Base-by-base conservation (phyloP, 805 yeast species). In the Spathaspora arborariae region DNA sequence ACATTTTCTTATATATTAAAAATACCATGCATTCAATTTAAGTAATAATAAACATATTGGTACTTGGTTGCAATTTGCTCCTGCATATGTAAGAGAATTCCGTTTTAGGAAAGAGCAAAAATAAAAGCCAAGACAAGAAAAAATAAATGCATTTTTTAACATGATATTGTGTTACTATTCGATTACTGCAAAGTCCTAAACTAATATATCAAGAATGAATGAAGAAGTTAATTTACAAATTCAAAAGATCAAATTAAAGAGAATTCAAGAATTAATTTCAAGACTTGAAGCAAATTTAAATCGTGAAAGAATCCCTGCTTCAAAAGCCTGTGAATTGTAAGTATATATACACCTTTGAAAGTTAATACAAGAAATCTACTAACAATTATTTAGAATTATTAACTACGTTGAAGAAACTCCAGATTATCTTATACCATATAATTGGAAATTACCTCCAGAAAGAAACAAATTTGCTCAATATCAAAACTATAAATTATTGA, bases 261-360 rank as follows among this genome's bases (percentile, higher is more conserved):
- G 91, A 54, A 75, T 82, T 27, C 74, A 72, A 42, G 83, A 82
- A 54, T 68, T 82, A 26, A 84, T 82, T 54, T 57, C 62, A 3
- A 78, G 78, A 50, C 61, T 85, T 33, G 75, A 73, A 52, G 74
- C 74, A 22, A 75, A 79, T 38, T 58, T 85, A 34, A 58, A 73
- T 2, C 65, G 78, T 45, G 82, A 83, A 10, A 67, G 90, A 50
- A 79, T 82, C 2, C 79, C 82, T 26, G 83, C 86, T 7, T 81
- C 88, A 4, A 78, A 78, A 55, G 85, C 85, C 6, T 77, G 82
- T 6, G 64, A 76, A 33, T 63, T 74, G 45, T 63, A 72, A 39
- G 63, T 60, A 49, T 43, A n/a, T 39, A 7, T 8, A 26, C 1
- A 7, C 33, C 13, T 13, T 8, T n/a, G 11, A 9, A 30, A 19